Conservation (phyloP, 306 rosid genomes). For the Dalbergia oliveri region DNA sequence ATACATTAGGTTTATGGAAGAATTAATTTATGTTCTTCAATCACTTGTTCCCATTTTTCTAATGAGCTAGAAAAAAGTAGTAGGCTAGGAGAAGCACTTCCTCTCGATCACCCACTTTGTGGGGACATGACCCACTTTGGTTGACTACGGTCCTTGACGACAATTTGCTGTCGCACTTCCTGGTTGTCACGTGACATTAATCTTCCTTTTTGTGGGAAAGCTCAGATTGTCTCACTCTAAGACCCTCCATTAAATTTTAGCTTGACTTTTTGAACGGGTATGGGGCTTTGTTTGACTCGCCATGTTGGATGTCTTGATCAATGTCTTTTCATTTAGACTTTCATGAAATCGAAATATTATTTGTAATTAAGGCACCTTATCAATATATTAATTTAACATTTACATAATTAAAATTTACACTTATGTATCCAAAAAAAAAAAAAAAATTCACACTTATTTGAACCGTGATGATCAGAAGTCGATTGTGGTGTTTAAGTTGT, state of each 20-base stretch:
- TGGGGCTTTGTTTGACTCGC: background rate
- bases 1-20: background rate
- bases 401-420: no score
- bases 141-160: background rate
- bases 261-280: background rate
- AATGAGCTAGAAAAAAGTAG: background rate
- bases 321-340: conserved; percentile 11
- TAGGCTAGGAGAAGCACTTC: background rate
- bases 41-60: background rate
- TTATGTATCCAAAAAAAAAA: no score
- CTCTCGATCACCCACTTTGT: background rate
- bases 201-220: conserved; percentile 35
- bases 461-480: no score
- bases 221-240: conserved; percentile 17
- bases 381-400: no score
- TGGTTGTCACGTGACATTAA: background rate
- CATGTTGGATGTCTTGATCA: background rate
- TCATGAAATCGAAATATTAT: background rate
- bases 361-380: no score
- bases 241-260: conserved; percentile 37
- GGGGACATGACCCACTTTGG: background rate
- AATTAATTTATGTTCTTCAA: no score
- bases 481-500: no score
- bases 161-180: background rate
- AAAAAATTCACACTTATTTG: no score